Conservation (phyloP, 441 rosid species). For the Jatropha multifida region DNA sequence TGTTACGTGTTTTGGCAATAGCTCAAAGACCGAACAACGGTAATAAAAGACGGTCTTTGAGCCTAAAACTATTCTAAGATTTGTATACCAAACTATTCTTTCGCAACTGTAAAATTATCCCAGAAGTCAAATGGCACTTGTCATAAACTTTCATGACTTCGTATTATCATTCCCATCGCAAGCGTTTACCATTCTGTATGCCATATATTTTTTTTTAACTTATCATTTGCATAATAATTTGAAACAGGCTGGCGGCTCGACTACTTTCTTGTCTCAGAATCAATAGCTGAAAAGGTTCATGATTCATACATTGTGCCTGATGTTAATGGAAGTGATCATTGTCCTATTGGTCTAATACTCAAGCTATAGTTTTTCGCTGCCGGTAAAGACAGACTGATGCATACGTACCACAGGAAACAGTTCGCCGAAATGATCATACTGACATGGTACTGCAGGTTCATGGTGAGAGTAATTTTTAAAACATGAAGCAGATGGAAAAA, state of each 20-base stretch:
- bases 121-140: background rate
- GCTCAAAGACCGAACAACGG: background rate
- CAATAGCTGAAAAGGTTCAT: slow-evolving; percentile 66
- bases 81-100: background rate
- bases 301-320: slow-evolving; percentile 90
- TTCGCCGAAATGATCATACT: background rate
- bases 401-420: background rate
- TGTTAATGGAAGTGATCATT: slow-evolving; percentile 83
- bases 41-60: background rate
- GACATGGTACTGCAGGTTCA: background rate
- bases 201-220: background rate
- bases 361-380: slow-evolving; percentile 38
- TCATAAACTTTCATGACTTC: background rate
- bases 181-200: background rate
- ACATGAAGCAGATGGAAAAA: background rate
- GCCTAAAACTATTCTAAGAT: background rate
- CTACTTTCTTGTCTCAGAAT: slow-evolving; percentile 87
- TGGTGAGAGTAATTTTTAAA: background rate
- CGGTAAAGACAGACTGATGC: background rate
- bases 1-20: background rate
- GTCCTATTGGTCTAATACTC: slow-evolving; percentile 79
- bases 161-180: background rate
- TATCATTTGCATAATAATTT: slow-evolving; percentile 12
- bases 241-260: slow-evolving; percentile 95
- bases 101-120: background rate